Base-by-base conservation (phyloP, 2,329 filamentous ascomycete species). In the Neoarthrinium moseri region DNA sequence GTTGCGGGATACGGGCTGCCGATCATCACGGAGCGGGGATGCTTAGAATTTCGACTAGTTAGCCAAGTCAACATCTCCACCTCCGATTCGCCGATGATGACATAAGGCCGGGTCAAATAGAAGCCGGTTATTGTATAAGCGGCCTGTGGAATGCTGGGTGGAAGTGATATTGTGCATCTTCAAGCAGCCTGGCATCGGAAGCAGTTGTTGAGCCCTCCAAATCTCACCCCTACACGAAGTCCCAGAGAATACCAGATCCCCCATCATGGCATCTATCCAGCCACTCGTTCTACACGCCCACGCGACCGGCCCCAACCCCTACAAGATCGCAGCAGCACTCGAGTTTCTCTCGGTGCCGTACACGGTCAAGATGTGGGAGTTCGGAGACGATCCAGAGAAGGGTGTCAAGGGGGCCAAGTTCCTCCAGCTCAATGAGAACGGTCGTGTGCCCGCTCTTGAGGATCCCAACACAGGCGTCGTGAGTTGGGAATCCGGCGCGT, bases 381-480 rank as follows among this genome's bases (percentile, higher is more conserved):
- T 72, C 41, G 59, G 66, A 41, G 61, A 69, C 32, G 58, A 62
- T n/a, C 49, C 63, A 0, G 23, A 59, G 3, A 70, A 60, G 8
- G 66, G 65, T 15, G 59, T 70, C 48, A 70, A 71, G 37, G 64
- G 68, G 5, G 49, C 57, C 4, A 36, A 43, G 0, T 74, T 68
- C 51, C 50, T 65, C n/a, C 57, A 61, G 15, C 65, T 73, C 55
- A 74, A 71, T 51, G 63, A 67, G 43, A 74, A 74, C 48, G 70
- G 72, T 21, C 65, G 71, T 13, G 61, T 66, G 44, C 65, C 67
- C 1, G 61, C 61, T 4, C 48, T 68, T n/a, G 59, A 64, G 43
- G 66, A 69, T 37, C 65, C 63, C 2, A 67, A 68, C 51, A 68
- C 63, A 2, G 65, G 64, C 10, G 57, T 69, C 6, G 53, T 61